Base-by-base conservation (phyloP, 2,329 filamentous ascomycete genomes). In the Venturiaceae sp. region DNA sequence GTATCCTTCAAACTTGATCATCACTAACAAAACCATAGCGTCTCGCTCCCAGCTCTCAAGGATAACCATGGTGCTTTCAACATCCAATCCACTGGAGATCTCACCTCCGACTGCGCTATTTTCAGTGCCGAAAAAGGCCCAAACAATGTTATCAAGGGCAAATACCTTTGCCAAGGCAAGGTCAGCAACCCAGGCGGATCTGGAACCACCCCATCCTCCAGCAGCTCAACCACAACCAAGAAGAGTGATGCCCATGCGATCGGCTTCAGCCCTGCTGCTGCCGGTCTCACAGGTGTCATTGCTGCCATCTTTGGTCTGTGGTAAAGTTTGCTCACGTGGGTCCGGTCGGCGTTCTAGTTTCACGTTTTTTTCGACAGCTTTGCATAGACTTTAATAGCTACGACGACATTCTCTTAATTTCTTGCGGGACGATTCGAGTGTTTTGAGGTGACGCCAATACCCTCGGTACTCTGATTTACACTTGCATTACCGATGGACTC, bases 21-120 rank as follows among this genome's bases (percentile, higher is more conserved):
- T 23, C 9, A 13, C 30, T 34, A 19, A 47, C 57, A 34, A 28
- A 11, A 60, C 14, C 6, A 23, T 39, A 95, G 90, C 61, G 84
- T 94, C 64, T 69, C 79, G 36, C 81, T 96, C 57, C 86, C 88
- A 61, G 69, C 75, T 19, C 69, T 80, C 41, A 64, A 68, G 60
- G 70, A 72, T 59, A 74, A 79, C 63, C 69, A 69, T 62, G 77
- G 77, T 70, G 74, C 76, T 47, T 79, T 79, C 72, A 78, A 77
- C 72, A 66, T 80, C 57, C 74, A 77, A 66, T 77, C 75, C 14
- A 71, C 72, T 55, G 67, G 66, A 52, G 69, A 78, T 65, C 67
- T 79, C 62, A 64, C 65, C 57, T 57, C 61, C 23, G 65, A 67
- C 36, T 79, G 77, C 71, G 60, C 61, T 60, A 60, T 66, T 60